Evolutionary conservation across 2,329 filamentous ascomycete species (phyloP), one percentile per base, ranked within the genome.

Genomic region (Thelonectria blattea): DNA sequence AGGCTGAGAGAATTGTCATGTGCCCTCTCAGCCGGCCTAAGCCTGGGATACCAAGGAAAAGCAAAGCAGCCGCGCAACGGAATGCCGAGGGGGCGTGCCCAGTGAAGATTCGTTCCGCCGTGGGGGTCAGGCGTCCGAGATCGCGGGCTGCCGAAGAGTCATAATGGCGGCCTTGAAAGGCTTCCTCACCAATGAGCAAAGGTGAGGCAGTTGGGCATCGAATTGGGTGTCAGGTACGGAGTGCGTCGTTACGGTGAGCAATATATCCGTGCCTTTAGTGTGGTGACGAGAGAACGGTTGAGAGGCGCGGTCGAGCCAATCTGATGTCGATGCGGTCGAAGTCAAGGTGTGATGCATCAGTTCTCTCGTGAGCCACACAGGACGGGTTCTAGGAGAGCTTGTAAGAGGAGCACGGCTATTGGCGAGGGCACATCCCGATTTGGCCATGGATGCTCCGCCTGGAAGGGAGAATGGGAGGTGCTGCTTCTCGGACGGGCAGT

Each of bases 91-190:
- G 24, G 61, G 43, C 56, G 51, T 59, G 58, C 53, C 60, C 52
- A 58, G 58, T 54, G 60, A 64, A 37, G n/a, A 32, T 52, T 66
- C 51, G 43, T 52, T 64, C 56, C 56, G 50, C 62, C 56, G 61
- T 70, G 68, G 65, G 68, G 66, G 63, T 59, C 46, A 60, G 15
- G 42, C 20, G 43, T 50, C 52, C 57, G 48, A 68, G 20, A 46
- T 52, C 60, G 52, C 65, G 60, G 58, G 60, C 63, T 60, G 53
- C 27, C 32, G 50, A 62, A 60, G 68, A 68, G 68, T 70, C 68
- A 70, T 69, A 69, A 67, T 61, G 61, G 68, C 68, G 68, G 68
- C 68, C 61, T 68, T 54, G 27, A 30, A 30, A 30, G 27, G 53
- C 54, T 41, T 58, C 37, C 45, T 68, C 66, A 49, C 68, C 68